Base-by-base conservation (phyloP, 2,329 filamentous ascomycete genomes). In the Cercospora janseana region DNA sequence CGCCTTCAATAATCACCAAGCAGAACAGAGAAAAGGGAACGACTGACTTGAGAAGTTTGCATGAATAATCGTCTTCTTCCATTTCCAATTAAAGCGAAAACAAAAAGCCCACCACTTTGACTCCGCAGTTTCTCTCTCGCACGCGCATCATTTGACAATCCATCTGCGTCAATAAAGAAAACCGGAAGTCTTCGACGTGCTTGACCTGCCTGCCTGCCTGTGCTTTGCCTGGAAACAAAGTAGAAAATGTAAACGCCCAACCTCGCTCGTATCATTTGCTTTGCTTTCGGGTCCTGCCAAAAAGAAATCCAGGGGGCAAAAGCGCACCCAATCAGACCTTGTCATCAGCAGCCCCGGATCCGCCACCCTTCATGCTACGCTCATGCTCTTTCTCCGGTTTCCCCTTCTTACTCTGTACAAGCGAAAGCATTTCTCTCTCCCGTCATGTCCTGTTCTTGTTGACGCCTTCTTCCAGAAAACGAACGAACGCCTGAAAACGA, bases 201-300 rank as follows among this genome's bases (percentile, higher is more conserved):
- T 46, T 32, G 29, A 41, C 31, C 40, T 50, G 40, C 45, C 32
- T 44, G 41, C 41, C 41, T 31, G 45, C 44, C 44, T 35, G n/a
- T 35, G 29, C 29, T 44, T 50, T 50, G 38, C 29, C 47, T 50
- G 47, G 38, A 38, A 38, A 38, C 47, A 50, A 50, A 44, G 41
- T 44, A n/a, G n/a, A n/a, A n/a, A n/a, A n/a, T 31, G 41, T 38
- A 21, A 44, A 44, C 41, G 31, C 44, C 42, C 32, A 18, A 38
- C 24, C 34, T n/a, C n/a, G n/a, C 34, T 38, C 34, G 34, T 38
- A 38, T 38, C 34, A 23, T 38, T n/a, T 12, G 34, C 34, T 21
- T 21, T 21, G 21, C 34, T n/a, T n/a, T n/a, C n/a, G n/a, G n/a
- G n/a, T n/a, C n/a, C n/a, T n/a, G n/a, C n/a, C n/a, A n/a, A n/a